Conservation (phyloP, 1,139 yeast species). For the Suhomyces kunorum region DNA sequence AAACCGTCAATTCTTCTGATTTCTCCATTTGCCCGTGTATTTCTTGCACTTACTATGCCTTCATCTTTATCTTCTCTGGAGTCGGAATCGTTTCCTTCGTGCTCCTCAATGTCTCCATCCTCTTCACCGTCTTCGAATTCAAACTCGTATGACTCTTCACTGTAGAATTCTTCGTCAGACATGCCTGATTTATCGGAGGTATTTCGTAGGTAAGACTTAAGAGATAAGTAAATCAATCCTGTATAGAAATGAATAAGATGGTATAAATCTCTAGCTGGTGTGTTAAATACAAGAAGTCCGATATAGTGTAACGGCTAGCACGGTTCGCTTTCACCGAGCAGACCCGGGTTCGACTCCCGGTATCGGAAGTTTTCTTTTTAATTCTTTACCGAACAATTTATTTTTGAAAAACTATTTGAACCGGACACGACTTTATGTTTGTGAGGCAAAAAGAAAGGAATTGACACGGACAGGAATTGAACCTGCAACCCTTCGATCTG, state of each 20-base stretch:
- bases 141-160: constrained; percentile 66
- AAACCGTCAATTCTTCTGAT: neutral
- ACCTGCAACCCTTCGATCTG: constrained; percentile 62
- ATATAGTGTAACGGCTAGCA: constrained; percentile 81
- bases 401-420: neutral
- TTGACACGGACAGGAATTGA: constrained; percentile 27
- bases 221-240: neutral
- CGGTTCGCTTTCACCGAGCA: constrained; percentile 84
- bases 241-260: neutral
- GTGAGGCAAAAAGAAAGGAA: constrained; percentile 13
- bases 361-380: constrained; percentile 36
- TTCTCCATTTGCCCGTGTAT: neutral
- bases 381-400: neutral
- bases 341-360: constrained; percentile 86
- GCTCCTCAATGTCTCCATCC: constrained; percentile 9
- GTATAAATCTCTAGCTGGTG: neutral
- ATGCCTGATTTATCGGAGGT: no score
- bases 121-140: constrained; percentile 61
- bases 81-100: constrained; percentile 26
- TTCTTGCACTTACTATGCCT: constrained; percentile 18
- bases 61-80: constrained; percentile 21
- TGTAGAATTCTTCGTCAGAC: constrained; percentile 59
- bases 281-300: constrained; percentile 37
- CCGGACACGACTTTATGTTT: neutral
- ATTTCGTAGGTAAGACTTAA: no score